These are phyloP conservation scores for Mycena crocata DNA, from an alignment of 768 basidiomycete genomes.

Conservation along the genomic window DNA sequence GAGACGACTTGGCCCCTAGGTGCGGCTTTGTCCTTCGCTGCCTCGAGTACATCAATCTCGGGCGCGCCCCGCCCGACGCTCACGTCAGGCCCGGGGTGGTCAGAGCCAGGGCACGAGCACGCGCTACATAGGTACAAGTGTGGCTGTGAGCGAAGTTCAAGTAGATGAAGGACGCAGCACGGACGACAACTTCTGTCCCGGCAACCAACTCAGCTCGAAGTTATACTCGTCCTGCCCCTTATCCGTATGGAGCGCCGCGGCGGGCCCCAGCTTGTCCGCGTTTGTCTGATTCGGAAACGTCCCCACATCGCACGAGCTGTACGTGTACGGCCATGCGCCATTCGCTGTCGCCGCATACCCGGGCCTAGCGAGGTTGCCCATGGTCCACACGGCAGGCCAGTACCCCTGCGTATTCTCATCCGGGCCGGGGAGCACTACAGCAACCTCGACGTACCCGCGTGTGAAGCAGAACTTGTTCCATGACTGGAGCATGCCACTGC, in stretches of 20 bases:
- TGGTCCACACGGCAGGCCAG: constrained; percentile 91
- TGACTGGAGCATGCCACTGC: constrained; percentile 84
- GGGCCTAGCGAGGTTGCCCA: constrained; percentile 88
- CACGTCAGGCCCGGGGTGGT: constrained; percentile 79
- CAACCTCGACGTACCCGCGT: constrained; percentile 81
- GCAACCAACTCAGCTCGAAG: constrained; percentile 75
- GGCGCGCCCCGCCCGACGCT: constrained; percentile 76
- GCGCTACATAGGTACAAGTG: constrained; percentile 63
- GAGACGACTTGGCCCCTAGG: constrained; percentile 67
- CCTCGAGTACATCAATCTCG: constrained; percentile 88
- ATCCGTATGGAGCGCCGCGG: constrained; percentile 67
- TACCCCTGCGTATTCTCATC: constrained; percentile 62
- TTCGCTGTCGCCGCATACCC: constrained; percentile 86
- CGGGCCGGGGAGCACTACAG: constrained; percentile 68
- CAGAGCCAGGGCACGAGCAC: constrained; percentile 80
- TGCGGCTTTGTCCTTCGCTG: constrained; percentile 68
- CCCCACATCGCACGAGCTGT: constrained; percentile 79
- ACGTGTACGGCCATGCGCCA: constrained; percentile 88
- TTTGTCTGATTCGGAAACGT: constrained; percentile 80
- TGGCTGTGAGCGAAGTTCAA: neutral
- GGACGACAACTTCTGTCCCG: constrained; percentile 81
- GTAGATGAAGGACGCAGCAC: constrained; percentile 38
- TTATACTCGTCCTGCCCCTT: constrained; percentile 64
- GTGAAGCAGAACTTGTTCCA: constrained; percentile 95
- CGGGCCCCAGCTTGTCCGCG: constrained; percentile 62